Evolutionary conservation across 1,284 basidiomycete genomes (phyloP), one percentile per base, ranked within the genome.

Genomic region (Cryptococcus sp.): DNA sequence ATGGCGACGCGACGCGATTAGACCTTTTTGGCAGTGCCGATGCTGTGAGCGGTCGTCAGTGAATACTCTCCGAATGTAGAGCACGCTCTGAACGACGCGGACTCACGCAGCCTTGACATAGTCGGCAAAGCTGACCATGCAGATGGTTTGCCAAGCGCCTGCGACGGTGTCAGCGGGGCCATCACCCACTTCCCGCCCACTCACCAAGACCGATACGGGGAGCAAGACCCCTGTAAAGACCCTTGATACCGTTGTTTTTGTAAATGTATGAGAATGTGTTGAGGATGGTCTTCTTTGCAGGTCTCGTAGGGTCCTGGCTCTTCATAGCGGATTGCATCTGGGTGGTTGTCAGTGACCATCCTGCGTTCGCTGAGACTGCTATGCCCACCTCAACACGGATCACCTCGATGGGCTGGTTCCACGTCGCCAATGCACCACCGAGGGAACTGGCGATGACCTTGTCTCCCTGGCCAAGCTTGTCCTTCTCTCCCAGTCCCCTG

Each of bases 301-400:
- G 93, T 50, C 92, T 87, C 74, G 91, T 91, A 47, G 84, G 84
- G 54, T 87, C 85, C 39, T 83, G 82, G 72, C 77, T 76, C 71
- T 98, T 98, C 41, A 91, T 87, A 88, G 98, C 96, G 48, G 92
- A 95, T 86, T 99, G 96, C 96, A 99, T 99, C 90, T 92, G 53
- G 19, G 40, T 20, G 20, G 20, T 20, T 16, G 42, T 41, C 47
- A 42, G 51, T 20, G 10, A 39, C 19, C 50, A 22, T 40, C 20
- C 16, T 45, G 8, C 31, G n/a, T 45, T 13, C 31, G 7, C 31
- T 20, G 13, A 8, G 42, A n/a, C 42, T 10, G 15, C 5, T n/a
- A 3, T 35, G 64, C 73, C 64, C 66, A 73, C 72, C 62, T 76
- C 78, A 50, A 78, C 78, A 68, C 76, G 72, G 31, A 77, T 74